Evolutionary conservation across 345 rosid genomes (phyloP).

Genomic region (Sonneratia caseolaris): DNA sequence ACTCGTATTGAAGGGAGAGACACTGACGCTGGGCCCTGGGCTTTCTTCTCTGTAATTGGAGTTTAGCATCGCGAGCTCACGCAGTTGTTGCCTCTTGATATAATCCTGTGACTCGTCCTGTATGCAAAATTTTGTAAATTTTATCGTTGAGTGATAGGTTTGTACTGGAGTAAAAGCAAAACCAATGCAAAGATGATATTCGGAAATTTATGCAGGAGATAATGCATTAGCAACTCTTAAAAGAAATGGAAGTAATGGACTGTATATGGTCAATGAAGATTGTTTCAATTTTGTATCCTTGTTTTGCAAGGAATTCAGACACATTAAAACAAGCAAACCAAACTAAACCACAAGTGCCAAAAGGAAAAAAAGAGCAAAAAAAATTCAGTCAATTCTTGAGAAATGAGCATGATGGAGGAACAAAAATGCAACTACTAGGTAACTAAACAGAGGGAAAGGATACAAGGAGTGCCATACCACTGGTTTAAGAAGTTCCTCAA

Average conservation of each 20-base stretch:
- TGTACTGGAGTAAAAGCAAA: too few relatives aligned
- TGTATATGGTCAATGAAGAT: neutral
- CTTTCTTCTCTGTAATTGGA: constrained; percentile 93
- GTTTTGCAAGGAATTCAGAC: neutral
- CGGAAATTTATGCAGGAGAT: too few relatives aligned
- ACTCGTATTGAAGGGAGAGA: constrained; percentile 90
- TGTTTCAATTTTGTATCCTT: neutral
- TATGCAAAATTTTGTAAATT: neutral
- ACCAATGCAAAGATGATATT: too few relatives aligned
- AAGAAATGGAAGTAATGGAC: too few relatives aligned
- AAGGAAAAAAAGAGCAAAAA: neutral
- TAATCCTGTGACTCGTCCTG: constrained; percentile 96
- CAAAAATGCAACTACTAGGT: neutral
- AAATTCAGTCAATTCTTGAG: neutral
- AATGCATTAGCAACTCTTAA: too few relatives aligned
- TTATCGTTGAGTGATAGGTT: too few relatives aligned
- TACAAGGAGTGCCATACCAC: constrained; percentile 42
- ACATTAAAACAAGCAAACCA: neutral
- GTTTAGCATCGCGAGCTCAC: constrained; percentile 86
- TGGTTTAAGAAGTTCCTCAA: constrained; percentile 57
- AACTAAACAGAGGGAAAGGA: neutral
- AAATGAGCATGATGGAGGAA: neutral
- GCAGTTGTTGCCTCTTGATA: constrained; percentile 92
- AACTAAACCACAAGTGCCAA: neutral
- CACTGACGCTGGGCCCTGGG: constrained; percentile 89